Evolutionary conservation across 169 alveolate genomes (phyloP), one percentile per base, ranked within the genome.

Genomic region (Babesia gibsoni): DNA sequence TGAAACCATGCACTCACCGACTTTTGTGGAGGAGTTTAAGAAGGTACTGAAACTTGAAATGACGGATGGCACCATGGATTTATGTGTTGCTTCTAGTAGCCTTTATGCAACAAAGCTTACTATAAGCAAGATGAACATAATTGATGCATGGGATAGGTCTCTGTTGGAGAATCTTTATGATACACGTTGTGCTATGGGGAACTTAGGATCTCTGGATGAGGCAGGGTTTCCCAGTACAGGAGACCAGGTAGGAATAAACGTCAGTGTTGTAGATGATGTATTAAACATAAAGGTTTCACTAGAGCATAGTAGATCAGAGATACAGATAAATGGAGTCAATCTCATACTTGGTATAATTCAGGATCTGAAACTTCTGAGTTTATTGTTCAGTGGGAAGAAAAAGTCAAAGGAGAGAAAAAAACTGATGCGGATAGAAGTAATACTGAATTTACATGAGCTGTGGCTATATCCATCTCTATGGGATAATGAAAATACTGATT

Each of bases 381-480:
- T 45, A 33, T 7, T 5, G 3, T 9, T 12, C 25, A 18, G 10
- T 9, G 41, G 22, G 33, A 9, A 20, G 7, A 61, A 9, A 4
- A 18, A 1, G 45, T 20, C 14, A 0, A 14, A 36, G 4, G 30
- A 9, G 10, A 58, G 42, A 25, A 20, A 12, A 14, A 37, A 58
- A 23, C 50, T 33, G 33, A 9, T 61, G 33, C 42, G 18, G 10
- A 4, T 61, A 9, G 72, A 61, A 22, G 6, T 61, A 2, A 30
- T n/a, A 5, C 33, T 61, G 20, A 4, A 42, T 23, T 12, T 61
- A 8, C 72, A 61, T 35, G 72, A 61, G 29, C 29, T 61, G 4
- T 61, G 72, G 72, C 32, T 61, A 23, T 61, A 61, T 27, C 72
- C 50, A 23, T 33, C 50, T 46, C 5, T 61, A 30, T 48, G 61